A percentile compares a stretch with the other conserved stretches of the same genome.
Evolutionary conservation across 306 rosid species (phyloP).

Genomic region (Quercus dentata): DNA sequence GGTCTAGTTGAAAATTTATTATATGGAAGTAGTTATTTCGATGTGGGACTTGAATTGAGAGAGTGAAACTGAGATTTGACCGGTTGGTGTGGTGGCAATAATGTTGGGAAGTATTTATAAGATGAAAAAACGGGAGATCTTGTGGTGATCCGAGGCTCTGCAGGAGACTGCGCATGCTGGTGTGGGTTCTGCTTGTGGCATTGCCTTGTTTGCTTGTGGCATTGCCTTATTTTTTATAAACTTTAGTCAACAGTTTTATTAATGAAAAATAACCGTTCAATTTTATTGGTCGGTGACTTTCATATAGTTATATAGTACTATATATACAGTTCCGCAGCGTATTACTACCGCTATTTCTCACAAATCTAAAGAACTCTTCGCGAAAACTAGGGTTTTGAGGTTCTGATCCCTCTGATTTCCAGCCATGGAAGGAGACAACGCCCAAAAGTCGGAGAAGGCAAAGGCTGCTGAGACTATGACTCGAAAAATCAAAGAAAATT

Average conservation of each 20-base stretch:
- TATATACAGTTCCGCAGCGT: too few species aligned
- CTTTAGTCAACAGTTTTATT: too few species aligned
- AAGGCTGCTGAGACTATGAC: slow-evolving; percentile 19
- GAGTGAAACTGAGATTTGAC: neutral
- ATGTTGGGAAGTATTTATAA: neutral
- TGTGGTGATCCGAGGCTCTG: neutral
- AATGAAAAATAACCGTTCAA: too few species aligned
- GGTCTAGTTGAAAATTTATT: neutral
- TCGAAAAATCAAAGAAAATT: neutral
- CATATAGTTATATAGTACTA: too few species aligned
- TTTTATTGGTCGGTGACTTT: too few species aligned
- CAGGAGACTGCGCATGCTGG: slow-evolving; percentile 17
- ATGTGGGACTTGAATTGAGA: too few species aligned
- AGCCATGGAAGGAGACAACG: slow-evolving; percentile 89
- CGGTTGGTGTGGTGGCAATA: neutral
- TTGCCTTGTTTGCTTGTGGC: neutral
- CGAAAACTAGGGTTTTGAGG: slow-evolving; percentile 40
- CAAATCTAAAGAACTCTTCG: too few species aligned
- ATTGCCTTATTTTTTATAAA: neutral
- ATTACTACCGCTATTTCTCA: too few species aligned
- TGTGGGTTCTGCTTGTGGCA: slow-evolving; percentile 24
- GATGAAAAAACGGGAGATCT: neutral
- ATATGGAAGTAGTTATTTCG: too few species aligned
- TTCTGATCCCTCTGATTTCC: slow-evolving; percentile 21
- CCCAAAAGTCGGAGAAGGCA: slow-evolving; percentile 75